These are phyloP conservation scores for Neurospora terricola DNA, from an alignment of 495 filamentous ascomycete genomes.

Conservation along the genomic window DNA sequence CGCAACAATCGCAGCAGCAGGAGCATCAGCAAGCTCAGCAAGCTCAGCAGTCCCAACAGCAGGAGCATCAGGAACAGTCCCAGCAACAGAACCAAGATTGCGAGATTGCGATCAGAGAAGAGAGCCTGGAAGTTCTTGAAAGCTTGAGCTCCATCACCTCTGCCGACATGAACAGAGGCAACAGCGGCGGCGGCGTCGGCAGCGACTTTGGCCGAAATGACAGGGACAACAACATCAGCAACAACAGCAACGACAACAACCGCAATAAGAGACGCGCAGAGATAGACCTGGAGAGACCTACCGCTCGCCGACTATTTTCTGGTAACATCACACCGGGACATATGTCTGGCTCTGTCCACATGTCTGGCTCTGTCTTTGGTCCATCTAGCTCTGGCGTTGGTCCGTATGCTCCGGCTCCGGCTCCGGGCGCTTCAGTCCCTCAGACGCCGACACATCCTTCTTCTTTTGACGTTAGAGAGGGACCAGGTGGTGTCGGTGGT, in stretches of 20 bases:
- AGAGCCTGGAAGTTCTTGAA: background rate
- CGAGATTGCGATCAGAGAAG: background rate
- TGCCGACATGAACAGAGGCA: background rate
- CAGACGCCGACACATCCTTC: background rate
- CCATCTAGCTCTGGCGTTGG: background rate
- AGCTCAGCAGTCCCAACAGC: background rate
- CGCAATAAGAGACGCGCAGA: background rate
- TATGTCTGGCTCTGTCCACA: background rate
- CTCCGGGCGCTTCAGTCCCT: background rate
- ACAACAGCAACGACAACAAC: background rate
- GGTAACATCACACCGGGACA: background rate
- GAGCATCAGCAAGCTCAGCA: background rate
- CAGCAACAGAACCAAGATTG: background rate
- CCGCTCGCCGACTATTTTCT: background rate
- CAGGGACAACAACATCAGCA: background rate
- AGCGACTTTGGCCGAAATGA: background rate
- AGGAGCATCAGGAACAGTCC: background rate
- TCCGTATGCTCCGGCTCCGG: background rate
- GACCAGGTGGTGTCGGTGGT: background rate
- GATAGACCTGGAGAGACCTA: background rate
- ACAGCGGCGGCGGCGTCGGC: background rate
- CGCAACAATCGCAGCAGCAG: background rate
- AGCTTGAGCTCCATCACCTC: background rate
- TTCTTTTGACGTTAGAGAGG: background rate
- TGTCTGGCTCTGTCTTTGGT: background rate